These are phyloP conservation scores for Calvatia gigantea DNA, from an alignment of 768 basidiomycete species.

Conservation along the genomic window DNA sequence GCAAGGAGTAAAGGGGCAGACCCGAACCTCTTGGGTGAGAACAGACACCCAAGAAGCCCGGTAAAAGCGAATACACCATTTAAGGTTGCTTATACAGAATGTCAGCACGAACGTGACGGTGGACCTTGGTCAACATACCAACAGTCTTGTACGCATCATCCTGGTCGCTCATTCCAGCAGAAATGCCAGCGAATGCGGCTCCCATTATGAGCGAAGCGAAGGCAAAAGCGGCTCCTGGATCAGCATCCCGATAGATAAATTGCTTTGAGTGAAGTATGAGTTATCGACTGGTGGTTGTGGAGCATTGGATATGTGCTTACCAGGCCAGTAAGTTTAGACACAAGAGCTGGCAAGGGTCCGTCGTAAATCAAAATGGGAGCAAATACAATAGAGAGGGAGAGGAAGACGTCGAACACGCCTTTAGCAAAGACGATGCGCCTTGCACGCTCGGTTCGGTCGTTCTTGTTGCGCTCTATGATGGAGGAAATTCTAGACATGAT, in stretches of 20 bases:
- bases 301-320: too few relatives aligned
- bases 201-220: constrained; percentile 22
- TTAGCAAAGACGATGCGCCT: constrained; percentile 18
- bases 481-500: not conserved
- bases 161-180: constrained; percentile 19
- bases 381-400: constrained; percentile 19
- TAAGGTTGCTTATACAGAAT: constrained; percentile 15
- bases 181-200: constrained; percentile 19
- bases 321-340: constrained; percentile 18
- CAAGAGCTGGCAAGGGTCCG: constrained; percentile 13
- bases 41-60: constrained; percentile 16
- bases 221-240: constrained; percentile 14
- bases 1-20: constrained; percentile 21
- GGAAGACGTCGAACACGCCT: constrained; percentile 19
- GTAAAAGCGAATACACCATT: constrained; percentile 20
- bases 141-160: constrained; percentile 21
- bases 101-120: not conserved
- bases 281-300: constrained; percentile 12
- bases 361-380: constrained; percentile 20
- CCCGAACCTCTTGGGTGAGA: constrained; percentile 19
- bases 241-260: constrained; percentile 12
- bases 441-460: constrained; percentile 8
- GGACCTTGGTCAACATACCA: constrained; percentile 15
- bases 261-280: constrained; percentile 1
- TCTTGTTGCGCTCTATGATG: not conserved